Percentiles rank a stretch among this genome's conserved stretches.
Conservation (phyloP, 2,329 filamentous ascomycete species). For the Neonectria neomacrospora region DNA sequence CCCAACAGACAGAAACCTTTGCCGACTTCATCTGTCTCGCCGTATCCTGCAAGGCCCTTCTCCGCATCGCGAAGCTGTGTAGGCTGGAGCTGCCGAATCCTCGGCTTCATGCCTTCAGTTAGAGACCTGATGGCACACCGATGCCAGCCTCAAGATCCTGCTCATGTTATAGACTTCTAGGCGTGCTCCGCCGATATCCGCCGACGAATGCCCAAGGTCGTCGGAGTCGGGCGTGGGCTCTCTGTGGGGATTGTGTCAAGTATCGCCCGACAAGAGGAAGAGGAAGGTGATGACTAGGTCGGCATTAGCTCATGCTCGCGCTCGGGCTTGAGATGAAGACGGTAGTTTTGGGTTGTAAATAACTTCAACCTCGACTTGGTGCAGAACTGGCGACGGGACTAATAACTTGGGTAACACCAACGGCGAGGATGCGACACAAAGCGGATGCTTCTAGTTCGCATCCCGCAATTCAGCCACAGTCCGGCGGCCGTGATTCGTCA, state of each 20-base stretch:
- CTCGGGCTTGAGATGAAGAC: neutral
- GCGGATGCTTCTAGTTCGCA: conserved; percentile 15
- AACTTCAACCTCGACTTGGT: neutral
- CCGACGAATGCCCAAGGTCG: conserved; percentile 30
- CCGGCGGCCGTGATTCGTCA: conserved; percentile 11
- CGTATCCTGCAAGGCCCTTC: conserved; percentile 38
- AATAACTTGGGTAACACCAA: neutral
- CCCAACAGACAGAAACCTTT: conserved; percentile 20
- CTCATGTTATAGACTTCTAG: conserved; percentile 25
- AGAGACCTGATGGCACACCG: conserved; percentile 3
- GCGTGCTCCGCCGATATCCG: conserved; percentile 31
- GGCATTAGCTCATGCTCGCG: neutral
- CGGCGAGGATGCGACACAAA: conserved; percentile 6
- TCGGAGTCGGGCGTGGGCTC: conserved; percentile 28
- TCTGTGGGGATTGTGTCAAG: conserved; percentile 39
- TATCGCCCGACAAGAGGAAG: conserved; percentile 35
- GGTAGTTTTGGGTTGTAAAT: neutral
- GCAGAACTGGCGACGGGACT: neutral
- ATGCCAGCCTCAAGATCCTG: conserved; percentile 5
- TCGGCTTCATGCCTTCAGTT: conserved; percentile 20
- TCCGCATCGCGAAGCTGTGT: conserved; percentile 32
- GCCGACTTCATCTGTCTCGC: conserved; percentile 35
- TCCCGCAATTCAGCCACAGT: conserved; percentile 1
- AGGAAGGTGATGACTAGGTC: neutral
- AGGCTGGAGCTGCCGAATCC: conserved; percentile 33